phyloP scores from a whole-genome alignment of 1,284 basidiomycete species.

The Cerrena zonata region DNA sequence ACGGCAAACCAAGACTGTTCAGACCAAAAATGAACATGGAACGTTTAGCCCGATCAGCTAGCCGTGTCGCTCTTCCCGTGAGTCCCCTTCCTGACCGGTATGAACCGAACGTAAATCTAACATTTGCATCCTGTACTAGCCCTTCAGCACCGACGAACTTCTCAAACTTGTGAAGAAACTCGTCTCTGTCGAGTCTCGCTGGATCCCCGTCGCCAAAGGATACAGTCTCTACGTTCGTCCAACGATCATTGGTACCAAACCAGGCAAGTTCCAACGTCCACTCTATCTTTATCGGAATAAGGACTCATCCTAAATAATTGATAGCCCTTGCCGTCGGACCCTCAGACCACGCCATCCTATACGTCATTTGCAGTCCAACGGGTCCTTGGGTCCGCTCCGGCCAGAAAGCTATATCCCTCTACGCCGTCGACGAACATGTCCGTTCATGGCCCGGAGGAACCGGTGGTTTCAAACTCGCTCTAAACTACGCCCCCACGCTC shows the following conservation, averaged over 20 bases:
- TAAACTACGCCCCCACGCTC: constrained; percentile 71
- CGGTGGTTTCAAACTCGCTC: constrained; percentile 58
- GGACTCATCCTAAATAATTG: no score
- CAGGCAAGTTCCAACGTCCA: no score
- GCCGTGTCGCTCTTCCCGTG: constrained; percentile 64
- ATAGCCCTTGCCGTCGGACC: constrained; percentile 62
- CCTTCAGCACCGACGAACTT: constrained; percentile 59
- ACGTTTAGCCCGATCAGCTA: constrained; percentile 58
- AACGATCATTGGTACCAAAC: constrained; percentile 78
- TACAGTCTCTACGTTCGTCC: constrained; percentile 79
- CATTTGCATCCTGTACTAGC: constrained; percentile 28
- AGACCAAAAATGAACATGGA: constrained; percentile 79
- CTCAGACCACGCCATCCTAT: constrained; percentile 67
- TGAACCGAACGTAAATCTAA: not conserved
- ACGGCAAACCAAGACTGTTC: constrained; percentile 65
- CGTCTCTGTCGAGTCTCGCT: constrained; percentile 61
- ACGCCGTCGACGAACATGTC: constrained; percentile 63
- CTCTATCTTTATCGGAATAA: not conserved
- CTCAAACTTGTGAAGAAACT: constrained; percentile 67
- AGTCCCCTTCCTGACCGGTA: constrained; percentile 13
- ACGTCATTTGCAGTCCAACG: constrained; percentile 60
- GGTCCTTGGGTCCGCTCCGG: constrained; percentile 70
- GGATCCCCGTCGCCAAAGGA: constrained; percentile 67
- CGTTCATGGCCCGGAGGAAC: constrained; percentile 83
- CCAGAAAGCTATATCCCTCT: constrained; percentile 62